Evolutionary conservation across 2,329 filamentous ascomycete genomes (phyloP), one percentile per base, ranked within the genome.

Genomic region (Beauveria sp.): DNA sequence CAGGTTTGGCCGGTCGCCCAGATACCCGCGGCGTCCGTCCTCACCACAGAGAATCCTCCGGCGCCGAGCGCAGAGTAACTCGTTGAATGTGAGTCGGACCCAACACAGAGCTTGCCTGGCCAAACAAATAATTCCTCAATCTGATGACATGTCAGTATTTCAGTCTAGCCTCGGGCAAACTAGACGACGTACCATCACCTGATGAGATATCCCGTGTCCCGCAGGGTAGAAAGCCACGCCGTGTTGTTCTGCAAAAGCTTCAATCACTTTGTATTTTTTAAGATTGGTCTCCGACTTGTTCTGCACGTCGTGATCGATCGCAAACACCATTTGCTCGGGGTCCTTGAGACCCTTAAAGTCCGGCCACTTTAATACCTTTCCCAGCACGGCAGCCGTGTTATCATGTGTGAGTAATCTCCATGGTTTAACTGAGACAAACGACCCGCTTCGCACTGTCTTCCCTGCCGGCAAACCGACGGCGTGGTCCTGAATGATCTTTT

Each of bases 401-500:
- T 95, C 89, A 76, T 96, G 93, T 0, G 90, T 92, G 89, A 96
- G 93, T 75, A 87, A 90, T 63, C 83, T 81, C 65, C 88, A 81
- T 1, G 90, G 90, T n/a, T 31, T 34, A 26, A 96, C 80, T 0
- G 84, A 89, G 63, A 97, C 86, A 78, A 95, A 97, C 80, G 96
- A 92, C 70, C 93, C 92, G 5, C 83, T 80, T 68, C 82, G 83
- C 69, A 96, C 89, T 62, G 82, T 79, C 77, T 96, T 96, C 63
- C 86, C 90, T 12, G 84, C 74, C 1, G 89, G 76, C 1, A 96
- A 82, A 10, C 87, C 90, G n/a, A 92, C 81, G 0, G 91, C 83
- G 74, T 96, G 88, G 18, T 82, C 77, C 73, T 97, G 93, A 0
- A 96, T 88, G 63, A 97, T 96, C 80, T 96, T 96, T 74, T 97